A percentile compares a stretch with the other conserved stretches of the same genome.
Evolutionary conservation across 2,329 filamentous ascomycete genomes (phyloP).

Genomic region (Claviceps citrina): DNA sequence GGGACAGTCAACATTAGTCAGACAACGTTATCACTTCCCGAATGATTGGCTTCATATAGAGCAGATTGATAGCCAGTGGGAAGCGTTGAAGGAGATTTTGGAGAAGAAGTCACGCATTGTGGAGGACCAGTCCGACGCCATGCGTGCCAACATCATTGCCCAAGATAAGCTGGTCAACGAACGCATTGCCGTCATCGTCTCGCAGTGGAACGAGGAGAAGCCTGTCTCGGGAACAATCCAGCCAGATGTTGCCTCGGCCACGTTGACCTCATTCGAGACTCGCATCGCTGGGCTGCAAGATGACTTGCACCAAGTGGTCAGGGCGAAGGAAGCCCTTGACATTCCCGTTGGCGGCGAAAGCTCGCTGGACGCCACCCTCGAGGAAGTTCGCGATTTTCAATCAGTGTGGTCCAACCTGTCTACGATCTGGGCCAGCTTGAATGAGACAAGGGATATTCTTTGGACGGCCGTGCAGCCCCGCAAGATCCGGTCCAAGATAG

Average conservation of each 20-base stretch:
- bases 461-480: constrained; percentile 94
- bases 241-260: constrained; percentile 73
- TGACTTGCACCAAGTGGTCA: constrained; percentile 85
- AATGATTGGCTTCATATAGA: constrained; percentile 91
- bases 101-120: constrained; percentile 89
- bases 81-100: constrained; percentile 79
- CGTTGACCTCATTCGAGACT: constrained; percentile 66
- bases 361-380: constrained; percentile 69
- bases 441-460: constrained; percentile 78
- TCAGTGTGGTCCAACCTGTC: constrained; percentile 94
- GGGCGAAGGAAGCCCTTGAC: constrained; percentile 91
- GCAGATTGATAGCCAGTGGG: constrained; percentile 93
- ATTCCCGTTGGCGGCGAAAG: constrained; percentile 67
- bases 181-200: constrained; percentile 71
- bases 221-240: constrained; percentile 89
- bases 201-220: constrained; percentile 90
- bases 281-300: constrained; percentile 73
- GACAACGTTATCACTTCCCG: constrained; percentile 87
- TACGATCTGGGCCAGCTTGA: constrained; percentile 91
- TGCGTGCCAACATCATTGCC: constrained; percentile 85
- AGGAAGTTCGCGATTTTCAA: constrained; percentile 97
- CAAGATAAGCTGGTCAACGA: constrained; percentile 85
- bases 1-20: constrained; percentile 78
- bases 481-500: constrained; percentile 78
- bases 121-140: constrained; percentile 85